A percentile compares a stretch with the other conserved stretches of the same genome.
Evolutionary conservation across 768 basidiomycete genomes (phyloP).

Genomic region (Xanthoconium purpureum): DNA sequence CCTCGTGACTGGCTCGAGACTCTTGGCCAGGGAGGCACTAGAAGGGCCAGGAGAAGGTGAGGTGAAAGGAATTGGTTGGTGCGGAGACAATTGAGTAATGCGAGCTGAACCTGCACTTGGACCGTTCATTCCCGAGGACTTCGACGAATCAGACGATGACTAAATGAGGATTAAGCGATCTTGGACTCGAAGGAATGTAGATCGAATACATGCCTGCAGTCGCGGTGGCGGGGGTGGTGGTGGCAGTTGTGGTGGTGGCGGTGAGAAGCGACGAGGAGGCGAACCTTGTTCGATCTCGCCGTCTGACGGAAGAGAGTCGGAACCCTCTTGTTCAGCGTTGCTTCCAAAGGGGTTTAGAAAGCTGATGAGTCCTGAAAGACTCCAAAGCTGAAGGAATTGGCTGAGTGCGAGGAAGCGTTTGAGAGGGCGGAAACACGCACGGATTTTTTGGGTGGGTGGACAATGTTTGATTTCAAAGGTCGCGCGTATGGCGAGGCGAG

Average conservation of each 20-base stretch:
- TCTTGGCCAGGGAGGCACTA: slow-evolving; percentile 34
- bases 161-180: slow-evolving; percentile 25
- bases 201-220: slow-evolving; percentile 27
- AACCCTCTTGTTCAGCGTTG: slow-evolving; percentile 20
- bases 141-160: slow-evolving; percentile 20
- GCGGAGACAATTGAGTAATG: slow-evolving; percentile 11
- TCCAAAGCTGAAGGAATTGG: slow-evolving; percentile 41
- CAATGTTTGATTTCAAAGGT: slow-evolving; percentile 25
- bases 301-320: slow-evolving; percentile 20
- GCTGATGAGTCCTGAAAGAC: slow-evolving; percentile 46
- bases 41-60: slow-evolving; percentile 15
- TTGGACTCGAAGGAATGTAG: slow-evolving; percentile 14
- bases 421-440: slow-evolving; percentile 30
- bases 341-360: slow-evolving; percentile 48
- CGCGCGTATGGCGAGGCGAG: slow-evolving; percentile 58
- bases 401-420: slow-evolving; percentile 9
- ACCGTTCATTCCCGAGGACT: slow-evolving; percentile 16
- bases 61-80: slow-evolving; percentile 18
- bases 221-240: slow-evolving; percentile 22
- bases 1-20: slow-evolving; percentile 46
- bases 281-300: slow-evolving; percentile 29
- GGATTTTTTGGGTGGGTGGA: slow-evolving; percentile 42
- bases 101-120: slow-evolving; percentile 11
- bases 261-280: slow-evolving; percentile 25
- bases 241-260: slow-evolving; percentile 20